These are phyloP conservation scores for Picea abies DNA, from an alignment of 83 land plant species.

Conservation along the genomic window DNA sequence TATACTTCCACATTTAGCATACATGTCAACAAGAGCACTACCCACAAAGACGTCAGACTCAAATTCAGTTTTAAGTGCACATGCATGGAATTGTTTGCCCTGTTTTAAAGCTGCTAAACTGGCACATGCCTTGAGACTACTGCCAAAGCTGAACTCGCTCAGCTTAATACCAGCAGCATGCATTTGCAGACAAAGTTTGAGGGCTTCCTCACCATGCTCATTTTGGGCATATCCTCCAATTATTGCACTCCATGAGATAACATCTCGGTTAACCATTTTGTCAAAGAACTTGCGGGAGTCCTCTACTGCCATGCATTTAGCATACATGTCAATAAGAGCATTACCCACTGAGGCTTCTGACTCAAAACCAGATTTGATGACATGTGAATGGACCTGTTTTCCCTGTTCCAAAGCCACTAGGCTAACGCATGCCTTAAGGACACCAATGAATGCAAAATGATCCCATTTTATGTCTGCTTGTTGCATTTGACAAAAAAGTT, in stretches of 20 bases:
- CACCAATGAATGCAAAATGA: background rate
- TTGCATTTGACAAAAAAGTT: background rate
- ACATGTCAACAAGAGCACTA: background rate
- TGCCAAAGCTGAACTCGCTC: slow-evolving; percentile 12
- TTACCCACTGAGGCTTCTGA: background rate
- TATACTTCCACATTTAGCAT: background rate
- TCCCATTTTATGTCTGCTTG: background rate
- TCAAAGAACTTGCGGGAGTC: slow-evolving; percentile 23
- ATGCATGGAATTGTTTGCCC: background rate
- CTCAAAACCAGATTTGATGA: background rate
- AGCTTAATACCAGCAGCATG: slow-evolving; percentile 13
- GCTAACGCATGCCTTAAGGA: slow-evolving; percentile 1
- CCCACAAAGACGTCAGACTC: slow-evolving; percentile 10
- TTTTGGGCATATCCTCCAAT: slow-evolving; percentile 28
- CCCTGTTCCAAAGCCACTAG: background rate
- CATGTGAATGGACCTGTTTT: background rate
- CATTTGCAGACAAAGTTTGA: slow-evolving; percentile 17
- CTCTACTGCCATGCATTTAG: background rate
- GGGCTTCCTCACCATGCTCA: slow-evolving; percentile 16
- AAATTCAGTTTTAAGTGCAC: background rate
- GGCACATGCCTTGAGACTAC: slow-evolving; percentile 23
- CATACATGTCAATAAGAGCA: background rate
- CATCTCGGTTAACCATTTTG: slow-evolving; percentile 11
- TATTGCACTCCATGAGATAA: slow-evolving; percentile 20
- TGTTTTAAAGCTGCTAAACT: slow-evolving; percentile 10